Base-by-base conservation (phyloP, 2,329 filamentous ascomycete species). In the Phyllosticta paracitricarpa region DNA sequence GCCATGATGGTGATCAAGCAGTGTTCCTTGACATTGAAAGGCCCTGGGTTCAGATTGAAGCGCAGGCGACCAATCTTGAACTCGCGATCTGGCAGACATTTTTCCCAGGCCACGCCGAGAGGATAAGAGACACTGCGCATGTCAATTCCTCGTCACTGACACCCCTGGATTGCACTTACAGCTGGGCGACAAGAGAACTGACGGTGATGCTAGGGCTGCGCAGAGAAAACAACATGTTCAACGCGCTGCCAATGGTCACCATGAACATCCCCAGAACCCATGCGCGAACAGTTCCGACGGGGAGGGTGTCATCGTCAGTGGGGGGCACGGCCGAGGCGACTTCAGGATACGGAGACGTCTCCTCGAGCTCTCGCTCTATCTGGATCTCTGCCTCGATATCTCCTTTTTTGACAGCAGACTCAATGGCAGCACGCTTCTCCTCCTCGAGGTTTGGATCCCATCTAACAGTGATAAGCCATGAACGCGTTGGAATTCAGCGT, bases 1-100 rank as follows among this genome's bases (percentile, higher is more conserved):
- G 83, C 84, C 83, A 86, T 86, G 69, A 83, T 80, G 26, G 84
- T 82, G 65, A 85, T 83, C 40, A 84, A 74, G 56, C 83, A 80
- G 66, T 85, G 82, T 68, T 85, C 83, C 73, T 85, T 85, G 70
- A 79, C 80, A 71, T 84, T 85, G 73, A 85, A 85, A 14, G 78
- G 80, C 14, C 82, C 82, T 0, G 82, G 72, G 78, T 79, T 79
- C 22, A 85, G 72, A 65, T 25, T 54, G 25, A 54, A 62, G 17
- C 54, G 35, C 14, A 55, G 14, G 8, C 60, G 51, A 25, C 57
- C 54, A 24, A 56, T 2, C 2, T 55, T 40, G 51, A 62, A 62
- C 33, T 55, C 40, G 10, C 63, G 84, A 66, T 56, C 80, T 67
- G 63, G 84, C 82, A 81, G 81, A 8, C 12, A 12, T 84, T 25